Evolutionary conservation across 371 early-diverging fungal genomes (phyloP).

Genomic region (Dinochytrium kinnereticum): DNA sequence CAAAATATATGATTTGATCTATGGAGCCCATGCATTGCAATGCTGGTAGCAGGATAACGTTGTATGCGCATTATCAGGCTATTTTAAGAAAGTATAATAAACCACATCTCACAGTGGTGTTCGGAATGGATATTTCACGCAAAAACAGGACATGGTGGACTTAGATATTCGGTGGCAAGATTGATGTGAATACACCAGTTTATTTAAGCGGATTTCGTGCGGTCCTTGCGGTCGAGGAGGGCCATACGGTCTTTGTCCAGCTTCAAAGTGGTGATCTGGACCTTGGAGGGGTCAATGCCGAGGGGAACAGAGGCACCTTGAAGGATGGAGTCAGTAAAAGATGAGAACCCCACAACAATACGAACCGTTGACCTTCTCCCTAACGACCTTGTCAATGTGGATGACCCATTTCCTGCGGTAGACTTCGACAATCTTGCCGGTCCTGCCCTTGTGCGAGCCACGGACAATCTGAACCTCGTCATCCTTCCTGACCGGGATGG

Average conservation of each 20-base stretch:
- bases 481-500: slow-evolving; percentile 95
- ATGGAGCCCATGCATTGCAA: too few species aligned
- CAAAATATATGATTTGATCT: background rate
- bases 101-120: too few species aligned
- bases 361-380: slow-evolving; percentile 96
- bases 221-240: slow-evolving; percentile 80
- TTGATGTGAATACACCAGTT: background rate
- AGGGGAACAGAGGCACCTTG: slow-evolving; percentile 80
- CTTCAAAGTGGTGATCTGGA: slow-evolving; percentile 93
- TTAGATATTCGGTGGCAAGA: background rate
- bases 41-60: too few species aligned
- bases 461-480: slow-evolving; percentile 97
- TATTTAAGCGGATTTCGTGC: slow-evolving; percentile 13
- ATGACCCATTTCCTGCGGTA: slow-evolving; percentile 99
- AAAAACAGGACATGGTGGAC: background rate
- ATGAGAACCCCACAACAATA: slow-evolving; percentile 17
- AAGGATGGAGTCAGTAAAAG: slow-evolving; percentile 1
- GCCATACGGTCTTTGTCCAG: slow-evolving; percentile 94
- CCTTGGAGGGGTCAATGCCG: slow-evolving; percentile 98
- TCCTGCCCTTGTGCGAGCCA: slow-evolving; percentile 95
- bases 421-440: slow-evolving; percentile 94
- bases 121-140: too few species aligned
- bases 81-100: too few species aligned
- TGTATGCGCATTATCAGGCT: too few species aligned
- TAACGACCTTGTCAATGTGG: slow-evolving; percentile 94